Base-by-base conservation (phyloP, 1,284 basidiomycete genomes). In the Rhodofomes roseus region DNA sequence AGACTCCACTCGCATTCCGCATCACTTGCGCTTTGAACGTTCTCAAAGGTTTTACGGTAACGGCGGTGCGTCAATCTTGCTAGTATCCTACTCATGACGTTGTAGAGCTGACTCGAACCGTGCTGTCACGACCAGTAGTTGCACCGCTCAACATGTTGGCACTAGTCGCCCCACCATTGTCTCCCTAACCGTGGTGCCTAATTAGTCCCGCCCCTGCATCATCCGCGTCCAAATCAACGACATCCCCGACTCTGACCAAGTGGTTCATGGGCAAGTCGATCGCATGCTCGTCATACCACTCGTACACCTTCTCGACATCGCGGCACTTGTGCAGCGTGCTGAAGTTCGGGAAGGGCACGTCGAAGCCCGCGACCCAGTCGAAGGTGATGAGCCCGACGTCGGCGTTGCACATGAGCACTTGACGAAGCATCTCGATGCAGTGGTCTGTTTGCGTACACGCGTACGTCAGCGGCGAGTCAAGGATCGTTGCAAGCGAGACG, bases 401-500 rank as follows among this genome's bases (percentile, higher is more conserved):
- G 20, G 34, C 51, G 20, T 37, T 39, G 37, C 51, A 53, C 51
- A 53, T 53, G 14, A 53, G 31, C 23, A 37, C 34, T 31, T 53
- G 34, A 25, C 51, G 51, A 27, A 53, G 51, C 51, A 53, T 53
- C 31, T 53, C 51, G 31, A 53, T 53, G 16, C 51, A 53, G n/a
- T 53, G 36, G 22, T 48, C 46, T 48, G n/a, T n/a, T n/a, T n/a
- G n/a, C n/a, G n/a, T n/a, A n/a, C n/a, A n/a, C n/a, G n/a, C n/a
- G n/a, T n/a, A 14, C 6, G 18, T n/a, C n/a, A n/a, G n/a, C n/a
- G n/a, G n/a, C n/a, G 2, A 12, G 6, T 46, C 43, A 46, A 46
- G 6, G 11, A 27, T 6, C 16, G 12, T 7, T 12, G 27, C 25
- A 16, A 34, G 31, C 31, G 11, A 4, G 31, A 34, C n/a, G 43